Evolutionary conservation across 108 stramenopile species (phyloP), one percentile per base, ranked within the genome.

Genomic region (Cyclotella sp.): DNA sequence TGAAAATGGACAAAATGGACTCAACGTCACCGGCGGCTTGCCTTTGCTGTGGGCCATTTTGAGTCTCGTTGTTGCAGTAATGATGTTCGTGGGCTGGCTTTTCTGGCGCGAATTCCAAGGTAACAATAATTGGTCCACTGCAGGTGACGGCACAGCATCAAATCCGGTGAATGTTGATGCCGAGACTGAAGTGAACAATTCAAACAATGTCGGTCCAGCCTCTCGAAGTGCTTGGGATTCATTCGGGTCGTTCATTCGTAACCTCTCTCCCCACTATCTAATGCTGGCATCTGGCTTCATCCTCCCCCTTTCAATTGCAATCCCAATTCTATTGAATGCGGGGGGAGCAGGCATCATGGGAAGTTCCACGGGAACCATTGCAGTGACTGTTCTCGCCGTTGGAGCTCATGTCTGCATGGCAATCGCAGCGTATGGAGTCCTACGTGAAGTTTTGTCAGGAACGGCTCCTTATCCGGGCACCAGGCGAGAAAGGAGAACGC

Each of bases 401-500:
- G 28, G 49, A 16, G 79, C 79, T 15, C 79, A 80, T 53, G 44
- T 52, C 0, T 53, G 64, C 13, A 80, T 80, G 79, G 72, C 79
- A 1, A 28, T 73, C 4, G 79, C 72, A 15, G 79, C 72, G 0
- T 73, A 80, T 55, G 46, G 79, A 9, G 51, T 80, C 0, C 34
- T 80, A 34, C 43, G 79, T 26, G 72, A 73, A 26, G 44, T 73
- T 4, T 69, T 80, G 54, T 27, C 54, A 19, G 59, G 60, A 12
- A 41, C 27, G 43, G 49, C 54, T 18, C 22, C 45, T 2, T 80
- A 67, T 80, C 79, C 79, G 0, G 79, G 79, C 13, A 73, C 26
- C 53, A 27, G 71, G 28, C 46, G 29, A 34, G 58, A 46, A 30
- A 49, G 64, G 15, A 34, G 72, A 18, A 49, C 63, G 24, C 57